These are phyloP conservation scores for Agrocybe praecox DNA, from an alignment of 768 basidiomycete species.

Conservation along the genomic window DNA sequence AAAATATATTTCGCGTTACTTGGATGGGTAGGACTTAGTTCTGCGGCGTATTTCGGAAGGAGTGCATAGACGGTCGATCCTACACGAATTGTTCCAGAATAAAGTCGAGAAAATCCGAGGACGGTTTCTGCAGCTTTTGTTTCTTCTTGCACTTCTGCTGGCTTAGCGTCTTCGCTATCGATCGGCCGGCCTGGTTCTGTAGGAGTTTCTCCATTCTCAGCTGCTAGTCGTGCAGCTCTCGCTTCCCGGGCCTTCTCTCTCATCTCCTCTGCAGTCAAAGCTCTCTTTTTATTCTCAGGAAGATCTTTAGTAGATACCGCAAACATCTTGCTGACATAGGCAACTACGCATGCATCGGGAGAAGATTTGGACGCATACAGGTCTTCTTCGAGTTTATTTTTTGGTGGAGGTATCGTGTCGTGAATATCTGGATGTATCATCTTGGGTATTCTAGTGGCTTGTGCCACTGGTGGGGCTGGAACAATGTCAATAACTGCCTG, in stretches of 20 bases:
- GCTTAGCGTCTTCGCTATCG: slow-evolving; percentile 12
- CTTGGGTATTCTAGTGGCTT: slow-evolving; percentile 81
- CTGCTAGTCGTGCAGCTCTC: slow-evolving; percentile 36
- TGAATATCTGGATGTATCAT: slow-evolving; percentile 87
- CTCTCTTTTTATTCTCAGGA: slow-evolving; percentile 82
- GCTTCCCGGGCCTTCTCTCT: slow-evolving; percentile 61
- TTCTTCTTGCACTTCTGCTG: slow-evolving; percentile 22
- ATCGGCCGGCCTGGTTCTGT: slow-evolving; percentile 7
- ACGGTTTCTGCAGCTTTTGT: slow-evolving; percentile 56
- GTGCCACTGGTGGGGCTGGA: slow-evolving; percentile 85
- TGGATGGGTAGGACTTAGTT: slow-evolving; percentile 64
- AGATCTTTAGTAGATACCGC: slow-evolving; percentile 80
- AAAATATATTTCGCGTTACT: slow-evolving; percentile 67
- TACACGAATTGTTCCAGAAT: slow-evolving; percentile 79
- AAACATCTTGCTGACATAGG: slow-evolving; percentile 99
- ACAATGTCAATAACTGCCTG: slow-evolving; percentile 91
- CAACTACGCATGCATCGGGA: slow-evolving; percentile 64
- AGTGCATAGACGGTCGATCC: slow-evolving; percentile 71
- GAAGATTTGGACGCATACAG: slow-evolving; percentile 72
- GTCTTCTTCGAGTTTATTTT: slow-evolving; percentile 82
- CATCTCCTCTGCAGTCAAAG: slow-evolving; percentile 84
- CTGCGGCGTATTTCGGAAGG: slow-evolving; percentile 82
- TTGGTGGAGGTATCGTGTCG: slow-evolving; percentile 59
- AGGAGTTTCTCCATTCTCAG: neutral
- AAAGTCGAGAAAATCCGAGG: slow-evolving; percentile 92